Evolutionary conservation across 2,329 filamentous ascomycete species (phyloP), one percentile per base, ranked within the genome.

Genomic region (Leptosphaerulina australis): DNA sequence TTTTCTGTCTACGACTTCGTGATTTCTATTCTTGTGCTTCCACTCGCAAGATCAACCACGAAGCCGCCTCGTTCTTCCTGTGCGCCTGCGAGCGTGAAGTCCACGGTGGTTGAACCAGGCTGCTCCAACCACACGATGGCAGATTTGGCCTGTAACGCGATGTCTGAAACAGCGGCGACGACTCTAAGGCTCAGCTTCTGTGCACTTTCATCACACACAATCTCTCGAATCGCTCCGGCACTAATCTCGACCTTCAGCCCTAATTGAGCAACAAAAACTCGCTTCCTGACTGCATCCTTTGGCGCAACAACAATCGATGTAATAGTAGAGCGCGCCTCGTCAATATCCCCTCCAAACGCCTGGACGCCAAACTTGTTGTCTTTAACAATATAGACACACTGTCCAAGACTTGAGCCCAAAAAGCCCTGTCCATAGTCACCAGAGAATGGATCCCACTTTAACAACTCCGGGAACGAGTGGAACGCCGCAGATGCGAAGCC

Each of bases 401-500:
- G 76, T 0, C 77, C 80, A 0, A 83, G 68, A 0, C 76, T 74
- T 34, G 81, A 66, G 0, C 81, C 83, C 0, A 84, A 48, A 50
- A 84, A 82, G 2, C 77, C 79, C 0, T 76, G 77, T 0, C 83
- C 83, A 47, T 84, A 84, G 61, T 85, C 83, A 1, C 82, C 81
- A 7, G 75, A 80, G 53, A 81, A 82, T 0, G 74, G 76, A 56
- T 85, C 83, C 79, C 83, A 84, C 17, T 71, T 72, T 22, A 85
- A 68, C 0, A 79, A 79, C 26, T 83, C 77, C 0, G 83, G 81
- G 60, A 73, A 84, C 0, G 80, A 81, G 63, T 85, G 82, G 62
- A 85, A 84, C 0, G 80, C 79, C 1, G 79, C 79, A 8, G 79
- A 75, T 0, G 78, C 78, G 50, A 81, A 85, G 0, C 82, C 83